These are phyloP conservation scores for Teratosphaeria viscida DNA, from an alignment of 2,329 filamentous ascomycete species.

Conservation along the genomic window DNA sequence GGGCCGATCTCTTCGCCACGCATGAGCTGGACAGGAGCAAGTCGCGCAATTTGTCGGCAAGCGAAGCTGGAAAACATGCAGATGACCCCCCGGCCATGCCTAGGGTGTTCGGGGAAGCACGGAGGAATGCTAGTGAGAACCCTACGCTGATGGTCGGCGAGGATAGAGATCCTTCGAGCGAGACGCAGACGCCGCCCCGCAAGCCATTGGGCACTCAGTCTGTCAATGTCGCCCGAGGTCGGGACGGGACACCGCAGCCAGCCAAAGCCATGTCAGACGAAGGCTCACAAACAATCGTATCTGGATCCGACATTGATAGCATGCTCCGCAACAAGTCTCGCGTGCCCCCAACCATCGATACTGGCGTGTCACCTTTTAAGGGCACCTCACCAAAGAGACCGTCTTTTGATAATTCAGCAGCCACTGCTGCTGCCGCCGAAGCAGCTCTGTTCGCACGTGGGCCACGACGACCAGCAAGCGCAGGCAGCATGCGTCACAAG, in stretches of 20 bases:
- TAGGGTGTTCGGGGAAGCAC: conserved; percentile 7
- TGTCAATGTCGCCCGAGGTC: neutral
- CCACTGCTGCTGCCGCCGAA: conserved; percentile 7
- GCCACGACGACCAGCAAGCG: conserved; percentile 55
- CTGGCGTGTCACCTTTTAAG: conserved; percentile 11
- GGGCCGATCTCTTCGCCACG: conserved; percentile 8
- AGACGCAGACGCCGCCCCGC: neutral
- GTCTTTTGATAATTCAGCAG: conserved; percentile 8
- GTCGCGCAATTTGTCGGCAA: neutral
- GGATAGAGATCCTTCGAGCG: conserved; percentile 3
- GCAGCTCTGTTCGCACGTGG: conserved; percentile 11
- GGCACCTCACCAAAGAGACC: conserved; percentile 1
- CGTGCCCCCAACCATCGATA: conserved; percentile 5
- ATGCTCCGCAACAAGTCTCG: conserved; percentile 50
- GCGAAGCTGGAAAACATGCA: neutral
- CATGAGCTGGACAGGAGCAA: neutral
- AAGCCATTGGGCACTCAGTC: neutral
- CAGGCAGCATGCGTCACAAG: conserved; percentile 53
- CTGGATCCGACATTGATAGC: conserved; percentile 69
- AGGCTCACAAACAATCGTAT: conserved; percentile 72
- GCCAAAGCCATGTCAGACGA: conserved; percentile 44
- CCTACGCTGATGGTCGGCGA: conserved; percentile 14
- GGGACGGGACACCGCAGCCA: conserved; percentile 3
- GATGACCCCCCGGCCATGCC: conserved; percentile 6
- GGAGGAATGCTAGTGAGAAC: conserved; percentile 6